Evolutionary conservation across 345 rosid species (phyloP).

Genomic region (Aurinia saxatilis): DNA sequence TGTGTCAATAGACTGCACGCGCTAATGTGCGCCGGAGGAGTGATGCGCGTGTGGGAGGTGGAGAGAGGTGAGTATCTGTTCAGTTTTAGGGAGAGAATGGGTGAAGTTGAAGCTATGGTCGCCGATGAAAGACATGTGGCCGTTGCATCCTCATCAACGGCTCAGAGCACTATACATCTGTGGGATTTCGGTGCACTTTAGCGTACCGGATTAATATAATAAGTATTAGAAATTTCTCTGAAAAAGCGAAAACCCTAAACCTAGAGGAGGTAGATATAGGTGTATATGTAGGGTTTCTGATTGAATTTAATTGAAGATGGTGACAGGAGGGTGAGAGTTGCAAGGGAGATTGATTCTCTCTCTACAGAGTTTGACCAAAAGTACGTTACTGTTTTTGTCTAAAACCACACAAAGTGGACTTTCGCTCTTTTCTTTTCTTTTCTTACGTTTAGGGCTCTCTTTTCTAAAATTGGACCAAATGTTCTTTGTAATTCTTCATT

Average conservation of each 20-base stretch:
- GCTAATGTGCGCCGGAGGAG: conserved; percentile 63
- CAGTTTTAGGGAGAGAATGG: conserved; percentile 43
- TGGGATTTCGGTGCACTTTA: conserved; percentile 84
- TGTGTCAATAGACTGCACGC: conserved; percentile 65
- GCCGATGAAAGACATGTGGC: conserved; percentile 77
- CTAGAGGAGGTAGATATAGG: conserved; percentile 1
- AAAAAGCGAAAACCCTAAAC: conserved; percentile 24
- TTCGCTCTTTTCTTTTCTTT: not conserved
- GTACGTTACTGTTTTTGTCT: conserved; percentile 30
- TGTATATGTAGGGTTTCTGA: conserved; percentile 27
- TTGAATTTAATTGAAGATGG: conserved; percentile 14
- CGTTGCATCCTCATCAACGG: conserved; percentile 35
- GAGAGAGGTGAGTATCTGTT: conserved; percentile 42
- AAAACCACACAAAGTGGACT: conserved; percentile 27
- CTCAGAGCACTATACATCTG: conserved; percentile 45
- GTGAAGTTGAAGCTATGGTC: conserved; percentile 49
- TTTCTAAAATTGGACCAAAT: conserved; percentile 18
- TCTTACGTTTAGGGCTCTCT: not conserved
- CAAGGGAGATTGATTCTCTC: conserved; percentile 20
- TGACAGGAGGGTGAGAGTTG: conserved; percentile 22
- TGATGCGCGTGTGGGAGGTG: conserved; percentile 52
- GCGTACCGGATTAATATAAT: conserved; percentile 11
- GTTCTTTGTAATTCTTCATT: conserved; percentile 5
- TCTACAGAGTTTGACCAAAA: conserved; percentile 30
- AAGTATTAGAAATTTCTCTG: conserved; percentile 1